A percentile compares a stretch with the other conserved stretches of the same genome.
Evolutionary conservation across 2,329 filamentous ascomycete genomes (phyloP).

Genomic region (Leptographium radiaticola): DNA sequence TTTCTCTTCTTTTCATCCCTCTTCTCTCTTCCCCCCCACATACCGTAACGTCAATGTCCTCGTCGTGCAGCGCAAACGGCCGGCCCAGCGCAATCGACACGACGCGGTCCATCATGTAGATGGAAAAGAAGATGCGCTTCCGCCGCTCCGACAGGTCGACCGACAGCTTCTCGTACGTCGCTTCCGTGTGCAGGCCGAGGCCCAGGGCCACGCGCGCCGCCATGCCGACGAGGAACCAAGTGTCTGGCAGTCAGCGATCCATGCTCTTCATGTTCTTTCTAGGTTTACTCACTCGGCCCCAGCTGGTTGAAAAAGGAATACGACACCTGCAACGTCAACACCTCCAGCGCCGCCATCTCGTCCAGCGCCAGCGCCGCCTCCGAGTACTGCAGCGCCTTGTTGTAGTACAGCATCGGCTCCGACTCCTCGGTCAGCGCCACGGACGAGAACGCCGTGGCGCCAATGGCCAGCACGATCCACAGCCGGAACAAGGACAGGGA

Average conservation of each 20-base stretch:
- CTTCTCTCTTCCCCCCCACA: not conserved
- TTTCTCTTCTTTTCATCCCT: too few species aligned
- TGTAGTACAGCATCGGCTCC: constrained; percentile 27
- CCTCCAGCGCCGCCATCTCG: constrained; percentile 30
- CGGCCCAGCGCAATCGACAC: constrained; percentile 30
- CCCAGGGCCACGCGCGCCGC: constrained; percentile 29
- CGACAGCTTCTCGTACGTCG: constrained; percentile 21
- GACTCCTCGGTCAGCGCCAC: constrained; percentile 29
- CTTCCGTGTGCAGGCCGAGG: constrained; percentile 13
- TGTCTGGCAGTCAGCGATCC: not conserved
- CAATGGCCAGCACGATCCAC: constrained; percentile 37
- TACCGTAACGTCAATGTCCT: constrained; percentile 26
- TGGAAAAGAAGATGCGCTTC: constrained; percentile 30
- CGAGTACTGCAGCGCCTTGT: constrained; percentile 28
- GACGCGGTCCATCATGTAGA: constrained; percentile 36
- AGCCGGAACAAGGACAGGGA: constrained; percentile 25
- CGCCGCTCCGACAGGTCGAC: constrained; percentile 21
- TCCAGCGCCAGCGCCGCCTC: constrained; percentile 23
- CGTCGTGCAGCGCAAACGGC: constrained; percentile 31
- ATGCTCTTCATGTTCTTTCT: too few species aligned
- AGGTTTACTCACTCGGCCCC: constrained; percentile 19
- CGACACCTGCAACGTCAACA: constrained; percentile 30
- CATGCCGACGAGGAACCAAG: constrained; percentile 28
- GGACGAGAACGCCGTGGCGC: constrained; percentile 29
- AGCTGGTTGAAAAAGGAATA: constrained; percentile 35